A percentile compares a stretch with the other conserved stretches of the same genome.
Evolutionary conservation across 768 basidiomycete genomes (phyloP).

Genomic region (Coprinopsis strossmayeri): DNA sequence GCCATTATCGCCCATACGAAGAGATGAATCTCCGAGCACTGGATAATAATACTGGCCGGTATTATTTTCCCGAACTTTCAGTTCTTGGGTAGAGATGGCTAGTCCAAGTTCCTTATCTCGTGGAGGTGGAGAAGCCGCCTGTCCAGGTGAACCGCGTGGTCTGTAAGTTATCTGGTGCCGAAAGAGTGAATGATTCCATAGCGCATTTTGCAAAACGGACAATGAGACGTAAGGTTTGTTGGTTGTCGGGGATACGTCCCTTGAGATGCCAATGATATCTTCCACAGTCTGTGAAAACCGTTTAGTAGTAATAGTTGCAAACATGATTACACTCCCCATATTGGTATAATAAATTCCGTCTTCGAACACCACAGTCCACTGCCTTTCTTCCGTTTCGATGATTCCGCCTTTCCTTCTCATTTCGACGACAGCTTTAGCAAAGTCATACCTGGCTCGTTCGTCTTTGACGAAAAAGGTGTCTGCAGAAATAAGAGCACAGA

Average conservation of each 20-base stretch:
- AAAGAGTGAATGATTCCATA: constrained; percentile 73
- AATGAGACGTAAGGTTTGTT: constrained; percentile 64
- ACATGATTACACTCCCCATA: constrained; percentile 49
- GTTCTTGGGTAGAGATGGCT: constrained; percentile 43
- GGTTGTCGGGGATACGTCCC: constrained; percentile 69
- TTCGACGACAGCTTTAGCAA: constrained; percentile 73
- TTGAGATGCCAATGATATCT: constrained; percentile 67
- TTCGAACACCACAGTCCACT: constrained; percentile 66
- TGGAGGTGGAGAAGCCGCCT: constrained; percentile 25
- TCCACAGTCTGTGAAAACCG: constrained; percentile 56
- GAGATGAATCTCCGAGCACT: constrained; percentile 61
- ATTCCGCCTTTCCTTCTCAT: constrained; percentile 53
- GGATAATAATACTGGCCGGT: constrained; percentile 44
- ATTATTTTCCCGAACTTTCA: constrained; percentile 12
- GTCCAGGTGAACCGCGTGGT: constrained; percentile 26
- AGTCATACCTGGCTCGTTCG: constrained; percentile 75
- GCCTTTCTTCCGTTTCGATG: constrained; percentile 55
- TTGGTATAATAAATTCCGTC: constrained; percentile 81
- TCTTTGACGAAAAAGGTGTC: constrained; percentile 75
- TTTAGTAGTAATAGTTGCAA: constrained; percentile 12
- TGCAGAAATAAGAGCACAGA: constrained; percentile 65
- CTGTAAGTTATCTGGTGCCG: constrained; percentile 49
- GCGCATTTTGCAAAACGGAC: constrained; percentile 62
- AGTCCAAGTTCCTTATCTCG: constrained; percentile 66
- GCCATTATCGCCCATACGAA: constrained; percentile 68